These are phyloP conservation scores for Stagonosporopsis chrysanthemi DNA, from an alignment of 2,329 filamentous ascomycete species.

Conservation along the genomic window DNA sequence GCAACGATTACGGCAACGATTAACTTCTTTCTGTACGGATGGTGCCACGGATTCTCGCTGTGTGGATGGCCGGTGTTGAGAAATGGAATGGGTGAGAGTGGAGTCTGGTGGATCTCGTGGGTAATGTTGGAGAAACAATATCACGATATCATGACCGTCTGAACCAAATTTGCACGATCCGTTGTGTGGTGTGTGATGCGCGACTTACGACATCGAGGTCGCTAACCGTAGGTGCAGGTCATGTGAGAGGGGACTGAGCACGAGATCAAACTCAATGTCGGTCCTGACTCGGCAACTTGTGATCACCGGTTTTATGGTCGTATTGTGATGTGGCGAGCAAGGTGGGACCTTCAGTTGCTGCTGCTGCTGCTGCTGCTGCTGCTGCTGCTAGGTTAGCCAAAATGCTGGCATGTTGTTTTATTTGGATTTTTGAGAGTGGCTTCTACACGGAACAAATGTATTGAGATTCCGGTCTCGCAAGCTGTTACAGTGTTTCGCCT, in stretches of 20 bases:
- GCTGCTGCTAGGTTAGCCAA: no score
- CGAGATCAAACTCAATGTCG: background rate
- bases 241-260: slow-evolving; percentile 10
- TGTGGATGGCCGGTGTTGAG: slow-evolving; percentile 6
- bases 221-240: slow-evolving; percentile 14
- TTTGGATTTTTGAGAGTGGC: background rate
- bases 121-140: slow-evolving; percentile 29
- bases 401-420: no score
- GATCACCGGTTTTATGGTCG: background rate
- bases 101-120: slow-evolving; percentile 23
- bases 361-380: background rate
- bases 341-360: background rate
- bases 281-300: background rate
- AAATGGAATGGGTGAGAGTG: slow-evolving; percentile 1
- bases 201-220: slow-evolving; percentile 2
- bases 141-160: slow-evolving; percentile 32
- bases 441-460: background rate
- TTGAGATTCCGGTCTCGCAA: background rate
- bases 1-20: slow-evolving; percentile 19
- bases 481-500: background rate
- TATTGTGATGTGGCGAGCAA: background rate
- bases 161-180: slow-evolving; percentile 4
- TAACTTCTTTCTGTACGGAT: slow-evolving; percentile 5
- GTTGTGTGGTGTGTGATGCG: slow-evolving; percentile 9
- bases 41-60: background rate